Evolutionary conservation across 768 basidiomycete genomes (phyloP).

Genomic region (Boletus fagicola): DNA sequence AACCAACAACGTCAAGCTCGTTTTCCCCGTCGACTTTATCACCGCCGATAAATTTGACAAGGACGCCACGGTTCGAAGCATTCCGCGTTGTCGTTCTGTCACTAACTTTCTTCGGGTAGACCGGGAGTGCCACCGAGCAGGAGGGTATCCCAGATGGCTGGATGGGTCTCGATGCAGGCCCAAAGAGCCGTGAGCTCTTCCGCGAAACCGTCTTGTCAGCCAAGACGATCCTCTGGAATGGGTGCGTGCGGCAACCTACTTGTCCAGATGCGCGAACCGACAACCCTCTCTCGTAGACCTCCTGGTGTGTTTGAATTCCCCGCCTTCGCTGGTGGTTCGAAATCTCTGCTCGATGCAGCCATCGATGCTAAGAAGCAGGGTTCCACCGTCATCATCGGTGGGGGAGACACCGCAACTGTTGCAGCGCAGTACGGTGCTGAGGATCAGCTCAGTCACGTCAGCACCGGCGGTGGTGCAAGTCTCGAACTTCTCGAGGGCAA

Average conservation of each 20-base stretch:
- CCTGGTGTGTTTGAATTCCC: conserved; percentile 98
- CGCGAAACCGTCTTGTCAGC: conserved; percentile 75
- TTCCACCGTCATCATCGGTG: conserved; percentile 91
- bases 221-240: conserved; percentile 98
- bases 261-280: neutral
- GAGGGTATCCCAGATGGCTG: conserved; percentile 90
- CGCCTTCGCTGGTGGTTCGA: conserved; percentile 83
- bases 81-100: neutral
- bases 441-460: conserved; percentile 91
- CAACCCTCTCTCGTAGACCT: conserved; percentile 53
- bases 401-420: conserved; percentile 95
- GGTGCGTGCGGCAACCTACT: conserved; percentile 44
- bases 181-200: conserved; percentile 79
- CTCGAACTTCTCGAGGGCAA: conserved; percentile 98
- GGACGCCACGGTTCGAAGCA: conserved; percentile 65
- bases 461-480: conserved; percentile 91
- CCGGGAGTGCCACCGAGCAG: conserved; percentile 69
- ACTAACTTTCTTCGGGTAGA: conserved; percentile 40
- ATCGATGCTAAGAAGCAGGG: conserved; percentile 86
- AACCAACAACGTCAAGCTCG: conserved; percentile 86
- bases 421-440: conserved; percentile 85
- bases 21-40: conserved; percentile 93
- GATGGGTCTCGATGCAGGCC: conserved; percentile 95
- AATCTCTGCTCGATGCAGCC: conserved; percentile 77
- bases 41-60: conserved; percentile 96